Evolutionary conservation across 331 rosid species (phyloP).

Genomic region (Dryas integrifolia): DNA sequence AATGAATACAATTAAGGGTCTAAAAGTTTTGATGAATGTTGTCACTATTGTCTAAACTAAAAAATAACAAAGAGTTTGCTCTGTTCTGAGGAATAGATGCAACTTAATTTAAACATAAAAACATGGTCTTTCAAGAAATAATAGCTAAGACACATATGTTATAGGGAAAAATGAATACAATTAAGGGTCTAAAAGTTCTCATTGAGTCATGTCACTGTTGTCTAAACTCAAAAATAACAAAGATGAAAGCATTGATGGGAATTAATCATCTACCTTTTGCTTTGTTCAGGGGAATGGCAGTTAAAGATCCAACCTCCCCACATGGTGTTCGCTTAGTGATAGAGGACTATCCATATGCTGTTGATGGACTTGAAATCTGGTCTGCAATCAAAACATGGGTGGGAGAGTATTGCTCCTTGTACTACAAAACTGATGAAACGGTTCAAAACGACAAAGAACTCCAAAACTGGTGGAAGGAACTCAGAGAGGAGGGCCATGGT

Average conservation of each 20-base stretch:
- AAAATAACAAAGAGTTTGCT: background rate
- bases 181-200: background rate
- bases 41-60: background rate
- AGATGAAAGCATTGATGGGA: background rate
- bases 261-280: background rate
- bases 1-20: background rate
- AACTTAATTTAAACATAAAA: background rate
- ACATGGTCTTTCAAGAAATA: background rate
- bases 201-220: background rate
- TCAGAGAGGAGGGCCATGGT: conserved; percentile 41
- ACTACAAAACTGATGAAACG: conserved; percentile 26
- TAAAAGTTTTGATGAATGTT: background rate
- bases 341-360: conserved; percentile 45
- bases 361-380: conserved; percentile 45
- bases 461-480: conserved; percentile 44
- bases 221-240: background rate
- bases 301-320: conserved; percentile 28
- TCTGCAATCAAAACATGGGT: conserved; percentile 42
- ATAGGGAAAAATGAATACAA: background rate
- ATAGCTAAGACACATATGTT: background rate
- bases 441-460: conserved; percentile 30
- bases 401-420: conserved; percentile 32
- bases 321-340: conserved; percentile 34
- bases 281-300: conserved; percentile 36
- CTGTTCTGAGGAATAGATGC: too few species aligned